Evolutionary conservation across 768 basidiomycete genomes (phyloP).

Genomic region (Tricholoma matsutake): DNA sequence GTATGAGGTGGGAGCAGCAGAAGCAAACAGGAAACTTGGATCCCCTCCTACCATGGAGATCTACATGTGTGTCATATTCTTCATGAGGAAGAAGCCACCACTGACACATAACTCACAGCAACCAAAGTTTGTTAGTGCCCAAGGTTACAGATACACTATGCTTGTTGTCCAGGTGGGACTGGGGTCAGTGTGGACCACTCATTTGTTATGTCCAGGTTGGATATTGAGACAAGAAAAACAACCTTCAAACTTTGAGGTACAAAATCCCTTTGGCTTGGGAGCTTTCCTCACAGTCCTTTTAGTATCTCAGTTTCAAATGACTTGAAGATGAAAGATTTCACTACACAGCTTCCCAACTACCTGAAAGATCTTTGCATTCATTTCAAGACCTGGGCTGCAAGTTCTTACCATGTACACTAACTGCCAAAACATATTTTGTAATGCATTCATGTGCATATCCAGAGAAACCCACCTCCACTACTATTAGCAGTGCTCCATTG

Average conservation of each 20-base stretch:
- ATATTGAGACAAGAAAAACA: background rate
- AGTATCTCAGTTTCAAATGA: too few relatives aligned
- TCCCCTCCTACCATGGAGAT: background rate
- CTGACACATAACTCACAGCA: background rate
- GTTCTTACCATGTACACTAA: background rate
- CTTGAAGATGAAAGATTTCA: background rate
- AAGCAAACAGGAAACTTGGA: background rate
- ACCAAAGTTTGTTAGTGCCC: background rate
- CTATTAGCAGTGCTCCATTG: too few relatives aligned
- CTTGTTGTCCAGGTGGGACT: too few relatives aligned
- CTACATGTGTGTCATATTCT: background rate
- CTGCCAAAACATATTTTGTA: background rate
- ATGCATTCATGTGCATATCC: background rate
- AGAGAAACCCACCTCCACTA: background rate
- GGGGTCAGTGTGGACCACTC: too few relatives aligned
- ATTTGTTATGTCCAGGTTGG: background rate
- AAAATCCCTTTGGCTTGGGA: background rate
- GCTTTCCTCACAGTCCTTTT: too few relatives aligned
- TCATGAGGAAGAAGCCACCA: background rate
- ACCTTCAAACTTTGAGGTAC: background rate
- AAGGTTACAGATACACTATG: too few relatives aligned
- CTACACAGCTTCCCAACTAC: too few relatives aligned
- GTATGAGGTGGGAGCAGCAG: background rate
- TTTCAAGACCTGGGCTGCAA: background rate
- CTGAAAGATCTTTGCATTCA: background rate